phyloP scores from a whole-genome alignment of 371 early-diverging fungal species.

The Mortierella sp. region DNA sequence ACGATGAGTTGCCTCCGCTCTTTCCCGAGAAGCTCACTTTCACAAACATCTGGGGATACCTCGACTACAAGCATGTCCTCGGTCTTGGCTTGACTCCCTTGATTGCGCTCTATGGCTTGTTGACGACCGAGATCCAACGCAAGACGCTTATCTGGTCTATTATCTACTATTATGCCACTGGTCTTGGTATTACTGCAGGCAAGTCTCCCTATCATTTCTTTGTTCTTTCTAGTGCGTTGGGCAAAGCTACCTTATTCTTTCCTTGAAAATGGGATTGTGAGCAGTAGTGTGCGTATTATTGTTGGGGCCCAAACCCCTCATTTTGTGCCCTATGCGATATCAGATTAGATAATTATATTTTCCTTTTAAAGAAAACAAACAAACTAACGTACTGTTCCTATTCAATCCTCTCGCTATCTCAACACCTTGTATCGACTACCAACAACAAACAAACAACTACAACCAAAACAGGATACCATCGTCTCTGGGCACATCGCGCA shows the following conservation, averaged over 20 bases:
- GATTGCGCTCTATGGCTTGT: conserved; percentile 82
- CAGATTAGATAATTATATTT: conserved; percentile 7
- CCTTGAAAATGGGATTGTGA: background rate
- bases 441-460: background rate
- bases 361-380: background rate
- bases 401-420: background rate
- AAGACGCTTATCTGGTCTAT: conserved; percentile 83
- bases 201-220: conserved; percentile 6
- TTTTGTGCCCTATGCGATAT: background rate
- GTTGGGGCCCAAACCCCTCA: conserved; percentile 1
- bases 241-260: background rate
- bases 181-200: conserved; percentile 93
- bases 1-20: conserved; percentile 57
- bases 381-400: background rate
- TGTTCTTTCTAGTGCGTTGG: background rate
- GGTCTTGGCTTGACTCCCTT: conserved; percentile 82
- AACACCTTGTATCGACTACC: background rate
- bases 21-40: conserved; percentile 64
- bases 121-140: conserved; percentile 72
- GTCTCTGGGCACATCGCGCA: conserved; percentile 10
- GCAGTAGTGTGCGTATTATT: background rate
- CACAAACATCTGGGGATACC: conserved; percentile 64
- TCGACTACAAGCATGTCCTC: conserved; percentile 87
- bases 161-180: conserved; percentile 86
- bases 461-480: conserved; percentile 44